Conservation (phyloP, 2,329 filamentous ascomycete genomes). For the Aspergillus novoparasiticus region DNA sequence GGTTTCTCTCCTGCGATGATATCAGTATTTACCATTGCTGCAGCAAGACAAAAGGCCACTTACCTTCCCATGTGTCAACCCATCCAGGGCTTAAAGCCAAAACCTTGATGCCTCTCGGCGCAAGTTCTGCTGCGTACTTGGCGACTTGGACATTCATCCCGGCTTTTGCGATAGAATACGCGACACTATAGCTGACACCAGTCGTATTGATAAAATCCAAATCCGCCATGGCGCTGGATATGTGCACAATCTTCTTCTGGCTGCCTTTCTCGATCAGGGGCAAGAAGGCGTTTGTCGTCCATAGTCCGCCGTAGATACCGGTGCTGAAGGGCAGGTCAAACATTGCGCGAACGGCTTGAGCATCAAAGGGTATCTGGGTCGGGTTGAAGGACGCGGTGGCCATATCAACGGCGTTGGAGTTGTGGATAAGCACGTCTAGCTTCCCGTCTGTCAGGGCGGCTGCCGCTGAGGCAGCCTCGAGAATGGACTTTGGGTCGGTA, state of each 20-base stretch:
- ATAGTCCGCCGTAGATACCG: slow-evolving; percentile 8
- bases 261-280: slow-evolving; percentile 42
- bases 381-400: background rate
- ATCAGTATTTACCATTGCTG: background rate
- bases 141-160: slow-evolving; percentile 45
- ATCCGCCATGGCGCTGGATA: slow-evolving; percentile 43
- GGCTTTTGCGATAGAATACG: slow-evolving; percentile 45
- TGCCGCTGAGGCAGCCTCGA: slow-evolving; percentile 35
- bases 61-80: background rate
- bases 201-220: slow-evolving; percentile 20
- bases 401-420: slow-evolving; percentile 34
- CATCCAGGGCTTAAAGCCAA: slow-evolving; percentile 37
- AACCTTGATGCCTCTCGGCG: slow-evolving; percentile 35
- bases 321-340: slow-evolving; percentile 25
- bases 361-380: background rate
- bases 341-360: slow-evolving; percentile 6
- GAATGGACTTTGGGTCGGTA: slow-evolving; percentile 35
- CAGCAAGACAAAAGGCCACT: background rate
- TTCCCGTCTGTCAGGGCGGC: slow-evolving; percentile 38
- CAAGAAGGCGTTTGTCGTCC: slow-evolving; percentile 41
- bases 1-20: background rate
- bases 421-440: slow-evolving; percentile 48
- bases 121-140: slow-evolving; percentile 43
- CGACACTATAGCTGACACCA: slow-evolving; percentile 26
- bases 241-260: slow-evolving; percentile 47